phyloP scores from a whole-genome alignment of 345 rosid genomes.

The Hypericum perforatum region DNA sequence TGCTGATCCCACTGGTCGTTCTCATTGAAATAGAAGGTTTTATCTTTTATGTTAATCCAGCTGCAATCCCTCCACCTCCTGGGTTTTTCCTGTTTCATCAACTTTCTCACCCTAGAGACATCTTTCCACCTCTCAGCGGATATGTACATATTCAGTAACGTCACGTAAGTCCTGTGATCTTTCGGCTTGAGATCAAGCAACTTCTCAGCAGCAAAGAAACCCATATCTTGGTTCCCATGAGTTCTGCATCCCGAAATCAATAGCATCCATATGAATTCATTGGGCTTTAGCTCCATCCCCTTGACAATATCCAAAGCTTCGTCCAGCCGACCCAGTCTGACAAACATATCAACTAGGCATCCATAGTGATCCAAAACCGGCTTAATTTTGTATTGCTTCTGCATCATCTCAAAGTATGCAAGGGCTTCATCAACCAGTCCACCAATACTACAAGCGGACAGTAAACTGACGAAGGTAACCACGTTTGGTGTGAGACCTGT shows the following conservation, averaged over 20 bases:
- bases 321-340: conserved; percentile 30
- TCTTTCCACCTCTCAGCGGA: conserved; percentile 36
- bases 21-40: conserved; percentile 29
- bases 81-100: conserved; percentile 27
- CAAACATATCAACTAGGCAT: conserved; percentile 42
- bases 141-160: conserved; percentile 23
- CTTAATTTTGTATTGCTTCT: conserved; percentile 30
- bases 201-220: conserved; percentile 36
- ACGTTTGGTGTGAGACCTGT: conserved; percentile 44
- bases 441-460: conserved; percentile 45
- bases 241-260: conserved; percentile 39
- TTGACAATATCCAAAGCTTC: conserved; percentile 40
- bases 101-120: conserved; percentile 23
- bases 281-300: conserved; percentile 33
- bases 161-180: conserved; percentile 20
- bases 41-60: conserved; percentile 39
- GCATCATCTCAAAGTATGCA: conserved; percentile 38
- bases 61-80: conserved; percentile 35
- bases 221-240: conserved; percentile 31
- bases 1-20: conserved; percentile 15
- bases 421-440: conserved; percentile 47
- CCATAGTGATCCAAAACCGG: conserved; percentile 42
- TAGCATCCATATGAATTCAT: conserved; percentile 29
- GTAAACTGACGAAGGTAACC: conserved; percentile 47
- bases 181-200: conserved; percentile 36